Conservation (phyloP, 441 rosid genomes). For the Bruguiera hainesii region DNA sequence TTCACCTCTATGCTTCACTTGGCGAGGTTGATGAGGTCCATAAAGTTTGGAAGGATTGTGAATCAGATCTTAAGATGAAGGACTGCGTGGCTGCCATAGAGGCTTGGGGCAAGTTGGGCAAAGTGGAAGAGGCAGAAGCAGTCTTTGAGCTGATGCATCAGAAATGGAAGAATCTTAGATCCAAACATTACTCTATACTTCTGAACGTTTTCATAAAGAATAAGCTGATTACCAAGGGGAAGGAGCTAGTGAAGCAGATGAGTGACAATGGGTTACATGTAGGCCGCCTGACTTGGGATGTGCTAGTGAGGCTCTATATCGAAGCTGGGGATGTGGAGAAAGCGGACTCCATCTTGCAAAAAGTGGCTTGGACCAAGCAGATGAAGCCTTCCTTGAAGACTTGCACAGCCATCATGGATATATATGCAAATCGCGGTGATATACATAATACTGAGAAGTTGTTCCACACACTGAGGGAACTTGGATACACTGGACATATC, state of each 20-base stretch:
- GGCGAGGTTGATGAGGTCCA: conserved; percentile 28
- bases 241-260: conserved; percentile 27
- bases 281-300: conserved; percentile 8
- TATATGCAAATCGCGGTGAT: conserved; percentile 27
- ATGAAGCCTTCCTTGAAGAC: conserved; percentile 14
- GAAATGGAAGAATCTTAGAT: conserved; percentile 15
- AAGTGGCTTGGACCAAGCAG: conserved; percentile 1
- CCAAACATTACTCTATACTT: conserved; percentile 17
- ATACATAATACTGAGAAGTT: conserved; percentile 23
- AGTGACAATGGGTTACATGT: conserved; percentile 8
- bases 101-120: conserved; percentile 36
- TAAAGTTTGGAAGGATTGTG: conserved; percentile 34
- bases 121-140: conserved; percentile 35
- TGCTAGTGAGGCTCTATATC: conserved; percentile 25
- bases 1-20: conserved; percentile 29
- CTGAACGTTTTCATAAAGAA: conserved; percentile 20
- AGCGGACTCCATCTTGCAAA: conserved; percentile 16
- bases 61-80: conserved; percentile 16
- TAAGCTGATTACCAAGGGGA: conserved; percentile 24
- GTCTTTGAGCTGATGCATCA: conserved; percentile 23
- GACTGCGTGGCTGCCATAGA: conserved; percentile 34
- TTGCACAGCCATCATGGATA: conserved; percentile 21
- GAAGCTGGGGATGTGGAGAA: conserved; percentile 29
- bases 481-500: conserved; percentile 9
- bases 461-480: conserved; percentile 19